phyloP scores from a whole-genome alignment of 1,284 basidiomycete genomes.

The Melampsora larici-populina region DNA sequence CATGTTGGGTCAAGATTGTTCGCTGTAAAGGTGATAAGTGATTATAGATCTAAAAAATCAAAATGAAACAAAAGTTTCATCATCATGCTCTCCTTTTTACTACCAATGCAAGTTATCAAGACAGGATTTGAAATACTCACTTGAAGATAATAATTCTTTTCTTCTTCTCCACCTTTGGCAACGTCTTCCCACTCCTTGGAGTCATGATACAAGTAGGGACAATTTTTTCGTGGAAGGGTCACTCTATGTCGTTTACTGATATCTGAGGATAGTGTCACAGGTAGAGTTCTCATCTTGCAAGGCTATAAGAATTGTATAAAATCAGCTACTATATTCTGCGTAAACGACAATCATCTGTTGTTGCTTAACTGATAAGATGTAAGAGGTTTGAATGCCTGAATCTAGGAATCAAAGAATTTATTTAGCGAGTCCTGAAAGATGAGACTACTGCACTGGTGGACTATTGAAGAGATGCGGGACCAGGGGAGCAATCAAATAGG shows the following conservation, averaged over 20 bases:
- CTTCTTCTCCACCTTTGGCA: slow-evolving; percentile 32
- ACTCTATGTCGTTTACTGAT: slow-evolving; percentile 14
- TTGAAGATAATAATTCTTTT: slow-evolving; percentile 31
- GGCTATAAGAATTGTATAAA: too few relatives aligned
- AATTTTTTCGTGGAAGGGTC: neutral
- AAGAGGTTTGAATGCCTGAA: too few relatives aligned
- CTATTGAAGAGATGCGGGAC: too few relatives aligned
- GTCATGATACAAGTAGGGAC: slow-evolving; percentile 34
- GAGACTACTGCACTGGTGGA: too few relatives aligned
- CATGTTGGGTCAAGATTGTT: slow-evolving; percentile 29
- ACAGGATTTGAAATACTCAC: neutral
- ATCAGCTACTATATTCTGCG: too few relatives aligned
- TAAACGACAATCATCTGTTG: too few relatives aligned
- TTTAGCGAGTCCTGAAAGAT: too few relatives aligned
- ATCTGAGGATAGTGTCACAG: neutral
- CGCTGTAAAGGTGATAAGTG: slow-evolving; percentile 24
- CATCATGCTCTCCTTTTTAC: neutral
- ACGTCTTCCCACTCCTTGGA: slow-evolving; percentile 21
- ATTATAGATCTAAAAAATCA: slow-evolving; percentile 18
- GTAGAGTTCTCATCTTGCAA: neutral
- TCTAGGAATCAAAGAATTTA: too few relatives aligned
- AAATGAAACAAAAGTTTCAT: neutral
- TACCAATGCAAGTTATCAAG: neutral
- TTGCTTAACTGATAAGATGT: too few relatives aligned
- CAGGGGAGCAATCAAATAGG: too few relatives aligned